These are phyloP conservation scores for Phaeomoniella chlamydospora DNA, from an alignment of 2,329 filamentous ascomycete species.

Conservation along the genomic window DNA sequence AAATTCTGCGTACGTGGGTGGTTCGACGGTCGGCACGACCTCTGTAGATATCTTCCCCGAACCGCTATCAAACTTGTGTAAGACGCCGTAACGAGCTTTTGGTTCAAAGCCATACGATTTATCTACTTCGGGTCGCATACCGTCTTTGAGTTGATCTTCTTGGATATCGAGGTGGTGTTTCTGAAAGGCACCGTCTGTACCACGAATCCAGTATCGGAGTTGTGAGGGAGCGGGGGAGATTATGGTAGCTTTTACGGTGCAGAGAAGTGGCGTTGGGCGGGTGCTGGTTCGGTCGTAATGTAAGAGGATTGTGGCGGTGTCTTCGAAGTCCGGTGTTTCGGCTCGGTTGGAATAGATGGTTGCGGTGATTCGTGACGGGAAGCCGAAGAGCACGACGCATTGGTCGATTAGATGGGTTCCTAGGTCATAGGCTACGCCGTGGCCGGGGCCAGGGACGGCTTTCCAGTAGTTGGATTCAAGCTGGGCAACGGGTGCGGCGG, in stretches of 20 bases:
- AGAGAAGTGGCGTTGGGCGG: constrained; percentile 31
- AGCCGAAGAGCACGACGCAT: constrained; percentile 54
- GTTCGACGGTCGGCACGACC: constrained; percentile 43
- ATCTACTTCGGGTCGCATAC: constrained; percentile 45
- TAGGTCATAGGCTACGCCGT: constrained; percentile 58
- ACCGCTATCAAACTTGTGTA: constrained; percentile 42
- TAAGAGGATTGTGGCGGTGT: constrained; percentile 46
- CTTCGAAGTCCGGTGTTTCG: constrained; percentile 31
- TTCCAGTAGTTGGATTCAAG: constrained; percentile 45
- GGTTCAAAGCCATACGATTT: constrained; percentile 51
- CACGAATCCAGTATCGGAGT: constrained; percentile 63
- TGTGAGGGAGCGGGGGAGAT: constrained; percentile 56
- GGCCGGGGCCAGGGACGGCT: constrained; percentile 47
- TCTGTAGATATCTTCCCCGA: constrained; percentile 30
- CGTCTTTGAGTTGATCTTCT: constrained; percentile 57
- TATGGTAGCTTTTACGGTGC: constrained; percentile 54
- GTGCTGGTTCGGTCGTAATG: constrained; percentile 40
- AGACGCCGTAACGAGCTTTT: constrained; percentile 39
- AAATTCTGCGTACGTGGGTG: constrained; percentile 53
- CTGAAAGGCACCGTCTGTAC: constrained; percentile 59
- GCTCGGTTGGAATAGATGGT: constrained; percentile 53
- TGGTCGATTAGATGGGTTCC: constrained; percentile 68
- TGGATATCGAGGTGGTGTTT: constrained; percentile 60
- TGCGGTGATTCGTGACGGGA: constrained; percentile 52
- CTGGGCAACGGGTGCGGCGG: constrained; percentile 32